Conservation (phyloP, 192 early-diverging fungal genomes). For the Coemansia sp. region DNA sequence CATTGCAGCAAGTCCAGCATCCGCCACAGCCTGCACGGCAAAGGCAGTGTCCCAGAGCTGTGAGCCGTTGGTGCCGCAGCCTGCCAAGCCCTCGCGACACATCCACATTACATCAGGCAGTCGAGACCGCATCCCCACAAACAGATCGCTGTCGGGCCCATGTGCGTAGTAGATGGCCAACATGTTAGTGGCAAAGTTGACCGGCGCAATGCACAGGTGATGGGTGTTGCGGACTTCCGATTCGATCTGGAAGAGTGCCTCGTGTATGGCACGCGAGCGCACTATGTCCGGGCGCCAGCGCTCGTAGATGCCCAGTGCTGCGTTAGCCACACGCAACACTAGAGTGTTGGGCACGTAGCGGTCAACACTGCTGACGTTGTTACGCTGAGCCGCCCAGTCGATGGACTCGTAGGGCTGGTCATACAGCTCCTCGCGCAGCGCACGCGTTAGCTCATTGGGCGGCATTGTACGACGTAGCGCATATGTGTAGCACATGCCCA, state of each 20-base stretch:
- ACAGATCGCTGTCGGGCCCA: slow-evolving; percentile 78
- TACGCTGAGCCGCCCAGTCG: slow-evolving; percentile 73
- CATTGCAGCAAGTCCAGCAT: slow-evolving; percentile 72
- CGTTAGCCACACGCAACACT: slow-evolving; percentile 73
- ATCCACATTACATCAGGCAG: slow-evolving; percentile 92
- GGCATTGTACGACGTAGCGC: slow-evolving; percentile 62
- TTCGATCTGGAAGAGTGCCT: slow-evolving; percentile 77
- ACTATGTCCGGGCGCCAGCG: slow-evolving; percentile 56
- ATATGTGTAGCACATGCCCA: slow-evolving; percentile 96
- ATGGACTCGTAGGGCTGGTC: slow-evolving; percentile 82
- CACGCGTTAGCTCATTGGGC: slow-evolving; percentile 66
- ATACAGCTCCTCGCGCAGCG: slow-evolving; percentile 88
- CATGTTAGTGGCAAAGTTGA: slow-evolving; percentile 94
- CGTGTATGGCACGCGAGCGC: slow-evolving; percentile 68
- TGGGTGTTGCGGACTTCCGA: slow-evolving; percentile 89
- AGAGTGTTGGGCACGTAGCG: slow-evolving; percentile 81
- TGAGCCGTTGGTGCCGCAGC: slow-evolving; percentile 94
- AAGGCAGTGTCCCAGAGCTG: slow-evolving; percentile 97
- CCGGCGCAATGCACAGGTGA: slow-evolving; percentile 88
- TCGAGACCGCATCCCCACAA: slow-evolving; percentile 69
- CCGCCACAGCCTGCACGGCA: slow-evolving; percentile 79
- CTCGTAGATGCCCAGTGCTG: slow-evolving; percentile 73
- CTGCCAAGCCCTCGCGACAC: slow-evolving; percentile 84
- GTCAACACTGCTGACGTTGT: slow-evolving; percentile 81
- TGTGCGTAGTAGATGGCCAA: slow-evolving; percentile 82